Percentiles rank a stretch among this genome's conserved stretches.
These are phyloP conservation scores for Scedosporium dehoogii DNA, from an alignment of 2,329 filamentous ascomycete genomes.

Conservation along the genomic window DNA sequence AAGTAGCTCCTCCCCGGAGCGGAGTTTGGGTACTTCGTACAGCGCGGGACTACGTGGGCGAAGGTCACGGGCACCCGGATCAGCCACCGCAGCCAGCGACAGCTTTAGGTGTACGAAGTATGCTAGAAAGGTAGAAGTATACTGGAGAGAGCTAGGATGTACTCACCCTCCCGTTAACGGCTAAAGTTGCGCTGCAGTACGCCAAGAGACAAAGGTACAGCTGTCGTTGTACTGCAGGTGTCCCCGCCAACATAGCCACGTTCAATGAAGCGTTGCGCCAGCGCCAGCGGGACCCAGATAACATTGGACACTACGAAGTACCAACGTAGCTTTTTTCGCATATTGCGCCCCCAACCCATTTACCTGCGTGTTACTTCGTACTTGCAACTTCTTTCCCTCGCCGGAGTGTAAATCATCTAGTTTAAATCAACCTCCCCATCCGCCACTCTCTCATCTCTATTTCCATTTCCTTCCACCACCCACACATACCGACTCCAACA, in stretches of 20 bases:
- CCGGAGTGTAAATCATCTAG: background rate
- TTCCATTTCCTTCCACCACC: background rate
- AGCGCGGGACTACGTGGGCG: background rate
- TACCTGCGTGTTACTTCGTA: background rate
- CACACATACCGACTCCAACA: background rate
- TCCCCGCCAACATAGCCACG: background rate
- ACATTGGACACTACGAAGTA: no score
- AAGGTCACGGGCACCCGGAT: background rate
- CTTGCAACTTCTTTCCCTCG: background rate
- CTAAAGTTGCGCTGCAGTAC: background rate
- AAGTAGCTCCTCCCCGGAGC: no score
- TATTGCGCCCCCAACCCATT: no score
- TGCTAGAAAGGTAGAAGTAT: no score
- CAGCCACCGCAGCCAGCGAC: background rate
- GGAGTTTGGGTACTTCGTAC: background rate
- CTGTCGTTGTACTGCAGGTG: background rate
- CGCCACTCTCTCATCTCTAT: background rate
- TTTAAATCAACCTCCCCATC: constrained; percentile 3
- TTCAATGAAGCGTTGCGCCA: background rate
- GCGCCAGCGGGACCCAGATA: no score
- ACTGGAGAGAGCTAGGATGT: background rate
- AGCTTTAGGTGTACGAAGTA: background rate
- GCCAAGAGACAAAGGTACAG: background rate
- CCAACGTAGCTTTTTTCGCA: no score
- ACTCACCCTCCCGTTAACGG: background rate